Evolutionary conservation across 495 filamentous ascomycete species (phyloP).

Genomic region (Penicillium malachiteum): DNA sequence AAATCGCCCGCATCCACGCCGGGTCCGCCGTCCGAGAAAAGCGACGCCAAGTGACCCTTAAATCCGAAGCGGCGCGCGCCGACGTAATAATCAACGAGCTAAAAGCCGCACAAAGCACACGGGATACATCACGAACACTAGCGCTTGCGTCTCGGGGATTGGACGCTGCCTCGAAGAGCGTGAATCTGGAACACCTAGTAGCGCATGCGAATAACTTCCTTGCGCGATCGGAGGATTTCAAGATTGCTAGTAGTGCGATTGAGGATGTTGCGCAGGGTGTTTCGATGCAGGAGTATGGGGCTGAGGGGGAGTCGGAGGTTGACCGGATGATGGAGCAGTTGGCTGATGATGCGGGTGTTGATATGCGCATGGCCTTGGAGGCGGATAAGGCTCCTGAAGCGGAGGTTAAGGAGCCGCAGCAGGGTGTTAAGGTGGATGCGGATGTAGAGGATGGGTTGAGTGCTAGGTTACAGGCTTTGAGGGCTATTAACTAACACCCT

Average conservation of each 20-base stretch:
- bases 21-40: constrained; percentile 49
- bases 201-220: constrained; percentile 50
- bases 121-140: constrained; percentile 47
- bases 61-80: constrained; percentile 46
- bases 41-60: constrained; percentile 44
- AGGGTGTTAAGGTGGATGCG: constrained; percentile 19
- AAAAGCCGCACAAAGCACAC: constrained; percentile 48
- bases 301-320: constrained; percentile 47
- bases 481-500: constrained; percentile 34
- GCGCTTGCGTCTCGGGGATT: constrained; percentile 44
- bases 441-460: constrained; percentile 47
- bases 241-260: constrained; percentile 47
- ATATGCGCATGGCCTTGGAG: constrained; percentile 43
- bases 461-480: constrained; percentile 41
- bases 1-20: constrained; percentile 52
- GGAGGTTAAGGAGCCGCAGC: constrained; percentile 38
- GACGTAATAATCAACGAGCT: constrained; percentile 53
- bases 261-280: constrained; percentile 48
- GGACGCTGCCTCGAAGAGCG: constrained; percentile 44
- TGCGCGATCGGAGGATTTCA: constrained; percentile 47
- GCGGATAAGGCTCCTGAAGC: constrained; percentile 37
- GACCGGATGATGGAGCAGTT: constrained; percentile 50
- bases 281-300: constrained; percentile 48
- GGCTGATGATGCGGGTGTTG: constrained; percentile 48
- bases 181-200: constrained; percentile 45